phyloP scores from a whole-genome alignment of 805 yeast genomes.

The Brettanomyces custersianus region DNA sequence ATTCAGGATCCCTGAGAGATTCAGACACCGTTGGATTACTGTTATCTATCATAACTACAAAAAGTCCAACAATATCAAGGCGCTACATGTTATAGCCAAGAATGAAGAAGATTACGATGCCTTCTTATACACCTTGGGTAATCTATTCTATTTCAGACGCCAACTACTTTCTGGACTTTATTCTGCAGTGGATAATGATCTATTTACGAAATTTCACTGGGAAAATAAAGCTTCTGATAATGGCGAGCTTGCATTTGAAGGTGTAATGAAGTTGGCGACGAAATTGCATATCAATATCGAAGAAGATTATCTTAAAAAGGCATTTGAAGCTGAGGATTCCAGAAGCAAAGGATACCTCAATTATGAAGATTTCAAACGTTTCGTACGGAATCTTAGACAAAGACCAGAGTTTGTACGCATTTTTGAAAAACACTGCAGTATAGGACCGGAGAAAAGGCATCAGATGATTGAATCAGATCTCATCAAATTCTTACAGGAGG shows the following conservation, averaged over 20 bases:
- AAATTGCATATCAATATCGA: conserved; percentile 69
- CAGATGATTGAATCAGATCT: conserved; percentile 27
- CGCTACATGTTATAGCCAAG: conserved; percentile 69
- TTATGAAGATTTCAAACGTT: conserved; percentile 66
- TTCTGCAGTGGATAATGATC: conserved; percentile 32
- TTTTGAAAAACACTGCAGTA: conserved; percentile 17
- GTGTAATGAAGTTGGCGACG: conserved; percentile 55
- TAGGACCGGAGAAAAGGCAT: conserved; percentile 3
- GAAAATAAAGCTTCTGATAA: conserved; percentile 28
- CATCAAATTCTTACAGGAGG: conserved; percentile 32
- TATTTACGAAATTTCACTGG: conserved; percentile 54
- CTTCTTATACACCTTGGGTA: conserved; percentile 45
- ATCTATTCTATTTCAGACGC: conserved; percentile 47
- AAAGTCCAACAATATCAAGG: conserved; percentile 56
- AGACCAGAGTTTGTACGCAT: conserved; percentile 53
- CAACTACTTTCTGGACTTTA: conserved; percentile 53
- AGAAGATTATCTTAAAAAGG: conserved; percentile 32
- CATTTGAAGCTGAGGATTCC: conserved; percentile 48
- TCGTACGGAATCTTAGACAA: conserved; percentile 58
- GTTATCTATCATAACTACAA: conserved; percentile 58
- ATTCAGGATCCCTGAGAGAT: conserved; percentile 60
- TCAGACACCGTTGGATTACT: conserved; percentile 67
- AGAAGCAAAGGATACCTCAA: conserved; percentile 43
- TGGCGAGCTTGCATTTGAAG: conserved; percentile 48
- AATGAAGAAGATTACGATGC: conserved; percentile 41